Evolutionary conservation across 1,139 yeast species (phyloP), one percentile per base, ranked within the genome.

Genomic region (Magnusiomyces paraingens): DNA sequence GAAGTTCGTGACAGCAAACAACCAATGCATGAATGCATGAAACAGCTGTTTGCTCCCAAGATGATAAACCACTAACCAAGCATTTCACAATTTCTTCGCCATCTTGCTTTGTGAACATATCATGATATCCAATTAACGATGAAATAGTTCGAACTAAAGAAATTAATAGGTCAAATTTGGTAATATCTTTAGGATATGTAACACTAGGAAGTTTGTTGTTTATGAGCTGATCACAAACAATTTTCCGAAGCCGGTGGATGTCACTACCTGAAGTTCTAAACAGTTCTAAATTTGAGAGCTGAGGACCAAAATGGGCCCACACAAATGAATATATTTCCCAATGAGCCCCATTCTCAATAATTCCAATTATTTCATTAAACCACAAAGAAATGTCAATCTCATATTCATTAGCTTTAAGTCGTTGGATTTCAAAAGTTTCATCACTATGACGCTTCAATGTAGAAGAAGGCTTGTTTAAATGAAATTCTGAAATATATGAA

Each of bases 1-100:
- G 95, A 49, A 86, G 75, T 64, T 87, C 95, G 65, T 86, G 86
- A 66, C 95, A 86, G 60, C 94, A 85, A 1, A 86, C 78, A 0
- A 87, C 81, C 57, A 89, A 72, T 32, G 85, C 83, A 62, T 88
- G 90, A 50, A 89, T 79, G 62, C 90, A 82, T 1, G 94, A 90
- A 39, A 85, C 80, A 0, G 91, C 88, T 0, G 95, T 81, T 59
- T 80, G 81, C 58, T 87, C 91, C 86, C 93, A 85, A 2, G 90
- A 82, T 2, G 82, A 78, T 53, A 88, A 70, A 0, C 90, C 89
- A 50, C 76, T 72, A 11, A 85, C 75, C 43, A 87, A 74, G 0
- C 91, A 77, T 58, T 78, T 78, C 8, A 89, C 81, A 44, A 89
- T 75, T 55, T 78, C 82, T 64, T 88, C 95, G 58, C 85, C 83